Conservation (phyloP, 2,329 filamentous ascomycete genomes). For the Malbranchea cinnamomea region DNA sequence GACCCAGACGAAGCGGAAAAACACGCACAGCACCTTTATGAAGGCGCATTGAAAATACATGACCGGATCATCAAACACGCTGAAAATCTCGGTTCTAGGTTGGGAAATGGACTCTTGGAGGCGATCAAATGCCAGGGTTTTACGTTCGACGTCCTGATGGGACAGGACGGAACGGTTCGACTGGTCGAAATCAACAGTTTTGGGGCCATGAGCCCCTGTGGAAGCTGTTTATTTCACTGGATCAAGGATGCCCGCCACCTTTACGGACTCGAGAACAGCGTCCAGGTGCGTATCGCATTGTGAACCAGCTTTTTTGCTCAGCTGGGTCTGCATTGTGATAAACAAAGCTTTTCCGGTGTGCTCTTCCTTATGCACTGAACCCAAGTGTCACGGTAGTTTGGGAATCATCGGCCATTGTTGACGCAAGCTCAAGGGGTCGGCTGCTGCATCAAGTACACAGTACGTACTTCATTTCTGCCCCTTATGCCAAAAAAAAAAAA, state of each 20-base stretch:
- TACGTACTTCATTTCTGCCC: too few relatives aligned
- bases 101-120: slow-evolving; percentile 20
- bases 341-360: background rate
- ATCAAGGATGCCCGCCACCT: slow-evolving; percentile 22
- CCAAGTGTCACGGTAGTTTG: too few relatives aligned
- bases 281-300: slow-evolving; percentile 18
- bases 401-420: too few relatives aligned
- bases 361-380: too few relatives aligned
- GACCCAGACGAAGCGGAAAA: slow-evolving; percentile 5
- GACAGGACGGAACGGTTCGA: slow-evolving; percentile 15
- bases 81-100: slow-evolving; percentile 8
- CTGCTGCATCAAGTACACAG: too few relatives aligned
- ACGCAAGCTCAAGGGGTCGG: too few relatives aligned
- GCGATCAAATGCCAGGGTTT: slow-evolving; percentile 22
- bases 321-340: too few relatives aligned
- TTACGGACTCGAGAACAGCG: slow-evolving; percentile 19
- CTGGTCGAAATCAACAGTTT: slow-evolving; percentile 35
- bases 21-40: slow-evolving; percentile 11
- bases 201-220: slow-evolving; percentile 30
- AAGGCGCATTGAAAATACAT: slow-evolving; percentile 12
- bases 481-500: too few relatives aligned
- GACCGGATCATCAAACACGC: slow-evolving; percentile 16
- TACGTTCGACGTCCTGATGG: slow-evolving; percentile 30
- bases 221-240: slow-evolving; percentile 35
- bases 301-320: background rate